Evolutionary conservation across 208 protist genomes (phyloP).

Genomic region (Leishmania gerbilli): DNA sequence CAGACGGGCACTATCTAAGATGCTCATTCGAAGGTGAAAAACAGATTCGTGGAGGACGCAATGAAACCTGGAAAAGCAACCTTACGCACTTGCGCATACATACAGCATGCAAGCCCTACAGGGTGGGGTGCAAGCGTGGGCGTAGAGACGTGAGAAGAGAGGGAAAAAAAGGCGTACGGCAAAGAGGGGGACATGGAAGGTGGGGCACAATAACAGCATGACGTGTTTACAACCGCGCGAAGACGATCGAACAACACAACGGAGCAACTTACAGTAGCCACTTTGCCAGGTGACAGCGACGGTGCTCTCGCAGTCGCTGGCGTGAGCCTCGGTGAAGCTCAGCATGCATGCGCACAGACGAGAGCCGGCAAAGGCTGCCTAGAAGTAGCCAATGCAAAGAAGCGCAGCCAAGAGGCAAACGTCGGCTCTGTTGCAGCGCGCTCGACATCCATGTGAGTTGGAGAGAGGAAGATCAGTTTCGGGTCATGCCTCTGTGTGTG

Average conservation of each 20-base stretch:
- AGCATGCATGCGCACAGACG: background rate
- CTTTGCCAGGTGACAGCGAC: background rate
- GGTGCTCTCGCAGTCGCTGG: background rate
- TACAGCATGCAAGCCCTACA: background rate
- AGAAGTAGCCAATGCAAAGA: background rate
- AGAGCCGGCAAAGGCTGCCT: background rate
- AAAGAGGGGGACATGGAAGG: background rate
- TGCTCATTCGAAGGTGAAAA: slow-evolving; percentile 16
- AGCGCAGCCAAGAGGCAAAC: background rate
- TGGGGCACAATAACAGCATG: background rate
- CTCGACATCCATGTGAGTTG: background rate
- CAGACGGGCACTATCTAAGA: slow-evolving; percentile 14
- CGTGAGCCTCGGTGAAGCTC: background rate
- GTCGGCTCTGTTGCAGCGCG: background rate
- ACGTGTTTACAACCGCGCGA: background rate
- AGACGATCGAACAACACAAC: background rate
- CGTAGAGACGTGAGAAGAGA: background rate
- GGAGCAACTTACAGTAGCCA: background rate
- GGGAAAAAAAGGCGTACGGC: background rate
- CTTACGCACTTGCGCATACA: background rate
- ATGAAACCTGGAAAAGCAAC: too few relatives aligned
- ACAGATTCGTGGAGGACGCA: background rate
- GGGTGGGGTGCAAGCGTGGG: background rate
- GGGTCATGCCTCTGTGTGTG: background rate
- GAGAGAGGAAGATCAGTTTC: background rate